A percentile compares a stretch with the other conserved stretches of the same genome.
Evolutionary conservation across 2,329 filamentous ascomycete species (phyloP).

Genomic region (Penicillium sclerotiorum): DNA sequence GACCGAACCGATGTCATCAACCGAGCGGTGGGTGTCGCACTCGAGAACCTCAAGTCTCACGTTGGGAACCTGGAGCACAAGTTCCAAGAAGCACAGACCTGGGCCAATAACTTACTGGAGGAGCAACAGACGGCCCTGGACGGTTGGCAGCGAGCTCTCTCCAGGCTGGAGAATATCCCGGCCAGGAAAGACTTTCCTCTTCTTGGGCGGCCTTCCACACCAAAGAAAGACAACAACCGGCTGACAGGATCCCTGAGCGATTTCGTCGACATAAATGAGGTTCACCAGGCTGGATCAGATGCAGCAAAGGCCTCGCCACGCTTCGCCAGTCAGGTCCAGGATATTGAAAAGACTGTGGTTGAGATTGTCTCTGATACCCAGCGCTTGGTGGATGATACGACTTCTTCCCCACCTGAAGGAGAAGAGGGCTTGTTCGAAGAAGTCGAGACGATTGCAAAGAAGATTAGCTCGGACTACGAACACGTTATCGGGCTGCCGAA

Average conservation of each 20-base stretch:
- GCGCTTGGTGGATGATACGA: constrained; percentile 38
- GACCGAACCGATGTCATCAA: constrained; percentile 59
- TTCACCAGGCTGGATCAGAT: constrained; percentile 70
- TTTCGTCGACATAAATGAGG: constrained; percentile 73
- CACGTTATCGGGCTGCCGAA: constrained; percentile 70
- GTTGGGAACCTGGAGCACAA: constrained; percentile 48
- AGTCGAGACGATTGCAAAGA: constrained; percentile 81
- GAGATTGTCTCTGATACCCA: constrained; percentile 62
- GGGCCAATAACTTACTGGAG: constrained; percentile 48
- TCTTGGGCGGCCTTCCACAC: constrained; percentile 43
- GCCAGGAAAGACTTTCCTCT: constrained; percentile 48
- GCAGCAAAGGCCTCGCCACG: constrained; percentile 61
- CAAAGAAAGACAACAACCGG: constrained; percentile 47
- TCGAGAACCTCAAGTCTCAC: constrained; percentile 67
- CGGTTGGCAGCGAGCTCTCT: constrained; percentile 44
- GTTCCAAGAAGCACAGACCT: constrained; percentile 49
- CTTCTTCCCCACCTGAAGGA: constrained; percentile 63
- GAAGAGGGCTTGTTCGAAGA: constrained; percentile 74
- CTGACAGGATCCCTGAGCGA: constrained; percentile 67
- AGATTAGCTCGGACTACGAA: constrained; percentile 84
- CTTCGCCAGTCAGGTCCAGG: constrained; percentile 62
- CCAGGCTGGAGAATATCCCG: constrained; percentile 44
- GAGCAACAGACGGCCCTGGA: constrained; percentile 49
- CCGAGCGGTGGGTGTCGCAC: constrained; percentile 78
- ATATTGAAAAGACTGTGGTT: constrained; percentile 63